phyloP scores from a whole-genome alignment of 345 rosid genomes.

The Kandelia obovata region DNA sequence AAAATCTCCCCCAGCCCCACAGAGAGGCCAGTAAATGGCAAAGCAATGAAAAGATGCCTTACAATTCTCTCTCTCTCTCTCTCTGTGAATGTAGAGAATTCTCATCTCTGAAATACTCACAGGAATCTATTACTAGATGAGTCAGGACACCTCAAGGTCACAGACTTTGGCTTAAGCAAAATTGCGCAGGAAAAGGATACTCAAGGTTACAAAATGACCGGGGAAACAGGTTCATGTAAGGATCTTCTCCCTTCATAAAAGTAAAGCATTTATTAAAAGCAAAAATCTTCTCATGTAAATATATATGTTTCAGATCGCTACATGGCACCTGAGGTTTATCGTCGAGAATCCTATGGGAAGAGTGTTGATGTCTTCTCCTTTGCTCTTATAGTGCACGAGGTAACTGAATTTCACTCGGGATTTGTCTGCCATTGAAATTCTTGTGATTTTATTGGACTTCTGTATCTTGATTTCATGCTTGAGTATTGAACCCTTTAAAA shows the following conservation, averaged over 20 bases:
- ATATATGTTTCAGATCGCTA: slow-evolving; percentile 47
- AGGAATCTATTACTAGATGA: slow-evolving; percentile 61
- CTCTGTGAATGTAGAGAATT: background rate
- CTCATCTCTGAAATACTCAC: background rate
- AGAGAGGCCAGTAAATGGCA: background rate
- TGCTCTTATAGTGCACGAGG: slow-evolving; percentile 57
- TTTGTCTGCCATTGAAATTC: background rate
- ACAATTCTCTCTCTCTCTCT: background rate
- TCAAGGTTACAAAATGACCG: slow-evolving; percentile 53
- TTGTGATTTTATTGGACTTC: too few relatives aligned
- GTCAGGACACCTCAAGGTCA: slow-evolving; percentile 62
- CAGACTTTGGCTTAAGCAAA: slow-evolving; percentile 70
- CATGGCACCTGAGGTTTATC: slow-evolving; percentile 70
- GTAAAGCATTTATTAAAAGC: slow-evolving; percentile 4
- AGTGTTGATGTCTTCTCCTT: slow-evolving; percentile 64
- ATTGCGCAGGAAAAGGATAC: slow-evolving; percentile 55
- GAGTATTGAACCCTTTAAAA: too few relatives aligned
- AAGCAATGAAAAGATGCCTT: background rate
- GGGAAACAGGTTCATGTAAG: slow-evolving; percentile 61
- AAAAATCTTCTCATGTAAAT: background rate
- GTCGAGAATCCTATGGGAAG: slow-evolving; percentile 67
- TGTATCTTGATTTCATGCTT: too few relatives aligned
- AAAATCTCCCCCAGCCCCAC: background rate
- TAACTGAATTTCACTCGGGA: slow-evolving; percentile 12
- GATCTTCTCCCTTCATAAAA: slow-evolving; percentile 7